Percentiles rank a stretch among this genome's conserved stretches.
Evolutionary conservation across 352 stramenopile species (phyloP).

Genomic region (Pythium dissotocum): DNA sequence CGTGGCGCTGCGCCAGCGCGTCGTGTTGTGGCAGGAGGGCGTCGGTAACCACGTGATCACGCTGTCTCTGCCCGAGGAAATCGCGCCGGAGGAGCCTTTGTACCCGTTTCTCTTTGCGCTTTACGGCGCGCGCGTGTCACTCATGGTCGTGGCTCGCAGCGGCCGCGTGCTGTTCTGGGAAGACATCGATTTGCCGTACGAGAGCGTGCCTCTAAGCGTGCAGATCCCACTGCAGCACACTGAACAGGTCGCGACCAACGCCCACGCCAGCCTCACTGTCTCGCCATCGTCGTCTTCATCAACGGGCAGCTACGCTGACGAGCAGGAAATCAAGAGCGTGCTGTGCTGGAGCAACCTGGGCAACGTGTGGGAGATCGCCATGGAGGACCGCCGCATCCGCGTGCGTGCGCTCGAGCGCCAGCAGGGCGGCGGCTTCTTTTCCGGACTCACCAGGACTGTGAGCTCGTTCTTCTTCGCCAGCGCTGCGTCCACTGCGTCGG

Average conservation of each 20-base stretch:
- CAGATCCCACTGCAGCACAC: slow-evolving; percentile 65
- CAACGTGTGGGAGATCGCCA: slow-evolving; percentile 77
- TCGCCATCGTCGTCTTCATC: slow-evolving; percentile 20
- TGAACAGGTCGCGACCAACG: slow-evolving; percentile 54
- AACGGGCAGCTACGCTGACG: slow-evolving; percentile 7
- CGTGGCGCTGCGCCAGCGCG: slow-evolving; percentile 49
- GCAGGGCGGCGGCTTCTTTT: slow-evolving; percentile 57
- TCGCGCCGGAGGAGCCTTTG: slow-evolving; percentile 48
- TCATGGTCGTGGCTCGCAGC: slow-evolving; percentile 65
- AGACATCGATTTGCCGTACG: slow-evolving; percentile 76
- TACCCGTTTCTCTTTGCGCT: slow-evolving; percentile 69
- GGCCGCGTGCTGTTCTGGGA: slow-evolving; percentile 82
- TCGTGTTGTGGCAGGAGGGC: slow-evolving; percentile 69
- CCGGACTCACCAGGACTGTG: slow-evolving; percentile 70
- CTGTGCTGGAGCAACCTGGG: slow-evolving; percentile 81
- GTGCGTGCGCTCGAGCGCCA: slow-evolving; percentile 75
- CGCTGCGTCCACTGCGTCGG: slow-evolving; percentile 23
- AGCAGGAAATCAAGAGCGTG: slow-evolving; percentile 46
- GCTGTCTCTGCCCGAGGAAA: slow-evolving; percentile 55
- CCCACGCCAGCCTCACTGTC: slow-evolving; percentile 34
- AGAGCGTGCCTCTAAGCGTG: slow-evolving; percentile 73
- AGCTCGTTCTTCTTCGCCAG: slow-evolving; percentile 79
- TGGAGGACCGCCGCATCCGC: slow-evolving; percentile 79
- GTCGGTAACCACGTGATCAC: slow-evolving; percentile 38
- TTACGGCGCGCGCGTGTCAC: slow-evolving; percentile 62